Evolutionary conservation across 148 eudicot genomes (phyloP), one percentile per base, ranked within the genome.

Genomic region (Heliamphora exappendiculata): DNA sequence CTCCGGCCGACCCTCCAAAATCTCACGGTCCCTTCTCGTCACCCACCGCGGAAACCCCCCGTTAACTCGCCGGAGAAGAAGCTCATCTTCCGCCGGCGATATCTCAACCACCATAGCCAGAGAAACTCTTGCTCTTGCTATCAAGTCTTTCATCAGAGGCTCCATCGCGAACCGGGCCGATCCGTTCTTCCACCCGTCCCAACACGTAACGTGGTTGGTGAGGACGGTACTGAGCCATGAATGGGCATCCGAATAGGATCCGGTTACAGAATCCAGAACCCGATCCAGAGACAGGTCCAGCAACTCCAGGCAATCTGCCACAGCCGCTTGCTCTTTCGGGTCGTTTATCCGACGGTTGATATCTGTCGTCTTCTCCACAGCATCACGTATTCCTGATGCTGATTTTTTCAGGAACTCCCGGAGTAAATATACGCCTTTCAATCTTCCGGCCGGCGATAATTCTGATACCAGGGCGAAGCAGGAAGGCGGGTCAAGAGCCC

Each of bases 211-310:
- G 19, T 88, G 82, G 75, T 88, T 86, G 34, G 89, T 86, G 6
- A 88, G 84, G 3, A 82, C 89, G 51, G 78, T 76, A 66, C 89
- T 84, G 0, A 86, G 87, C 91, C 91, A 88, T 5, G 84, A 51
- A 60, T 82, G 87, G 54, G 82, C 86, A 69, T 84, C 73, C 2
- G 78, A 20, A 34, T 75, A 58, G 10, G 81, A 64, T 7, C 36
- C 51, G 7, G 6, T 6, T 0, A 79, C 2, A 1, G 90, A 85
- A 68, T 79, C 88, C 24, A 14, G 44, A 6, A 87, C 29, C 50
- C 79, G 65, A 14, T 78, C 84, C 55, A 67, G n/a, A 4, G 88
- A 85, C 54, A 77, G 41, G 22, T 83, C 85, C 78, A 87, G 66
- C 55, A 87, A 75, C 71, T 81, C 80, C 22, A 79, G 62, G 47